Evolutionary conservation across 805 yeast species (phyloP).

Genomic region (Candida ipomoeae): DNA sequence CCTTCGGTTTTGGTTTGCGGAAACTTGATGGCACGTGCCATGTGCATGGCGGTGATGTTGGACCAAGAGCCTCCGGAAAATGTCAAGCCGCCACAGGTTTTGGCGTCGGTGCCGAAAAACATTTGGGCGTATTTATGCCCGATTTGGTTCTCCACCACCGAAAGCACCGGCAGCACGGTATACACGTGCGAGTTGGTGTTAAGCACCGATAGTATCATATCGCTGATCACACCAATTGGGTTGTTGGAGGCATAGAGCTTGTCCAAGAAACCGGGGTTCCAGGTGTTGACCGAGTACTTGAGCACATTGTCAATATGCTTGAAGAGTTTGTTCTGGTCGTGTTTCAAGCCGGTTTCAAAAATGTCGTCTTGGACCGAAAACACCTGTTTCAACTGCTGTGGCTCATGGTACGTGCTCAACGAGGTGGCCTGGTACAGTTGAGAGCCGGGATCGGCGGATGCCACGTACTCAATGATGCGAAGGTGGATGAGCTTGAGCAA

Average conservation of each 20-base stretch:
- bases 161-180: slow-evolving; percentile 77
- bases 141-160: slow-evolving; percentile 68
- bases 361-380: slow-evolving; percentile 34
- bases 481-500: slow-evolving; percentile 51
- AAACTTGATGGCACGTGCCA: slow-evolving; percentile 61
- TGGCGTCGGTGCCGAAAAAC: slow-evolving; percentile 45
- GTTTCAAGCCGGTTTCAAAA: slow-evolving; percentile 25
- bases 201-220: slow-evolving; percentile 59
- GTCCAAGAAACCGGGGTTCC: slow-evolving; percentile 85
- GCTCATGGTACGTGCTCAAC: slow-evolving; percentile 52
- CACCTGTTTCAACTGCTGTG: slow-evolving; percentile 39
- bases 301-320: slow-evolving; percentile 52
- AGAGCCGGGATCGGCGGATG: slow-evolving; percentile 38
- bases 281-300: slow-evolving; percentile 69
- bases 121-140: slow-evolving; percentile 63
- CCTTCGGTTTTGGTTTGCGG: slow-evolving; percentile 72
- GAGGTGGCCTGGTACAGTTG: slow-evolving; percentile 32
- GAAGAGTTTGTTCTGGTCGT: slow-evolving; percentile 41
- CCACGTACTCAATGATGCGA: slow-evolving; percentile 50
- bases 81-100: slow-evolving; percentile 73
- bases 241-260: slow-evolving; percentile 82
- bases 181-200: slow-evolving; percentile 85
- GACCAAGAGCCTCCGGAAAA: slow-evolving; percentile 89
- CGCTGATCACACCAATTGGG: slow-evolving; percentile 77
- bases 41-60: slow-evolving; percentile 71